Percentiles rank a stretch among this genome's conserved stretches.
These are phyloP conservation scores for Pythium phragmiticola DNA, from an alignment of 352 stramenopile species.

Conservation along the genomic window DNA sequence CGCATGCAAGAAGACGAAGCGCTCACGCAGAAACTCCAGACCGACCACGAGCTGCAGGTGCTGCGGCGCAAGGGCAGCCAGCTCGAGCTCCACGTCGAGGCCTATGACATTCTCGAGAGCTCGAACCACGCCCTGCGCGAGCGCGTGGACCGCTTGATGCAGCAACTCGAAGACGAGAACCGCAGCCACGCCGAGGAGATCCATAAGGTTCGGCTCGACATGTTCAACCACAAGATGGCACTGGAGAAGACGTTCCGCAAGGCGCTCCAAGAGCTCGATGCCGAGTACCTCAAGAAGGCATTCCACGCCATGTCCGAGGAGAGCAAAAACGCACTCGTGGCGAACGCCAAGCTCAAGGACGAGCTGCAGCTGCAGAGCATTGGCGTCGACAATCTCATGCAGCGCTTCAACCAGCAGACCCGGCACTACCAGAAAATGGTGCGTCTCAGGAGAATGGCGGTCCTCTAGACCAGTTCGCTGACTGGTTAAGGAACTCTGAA, in stretches of 20 bases:
- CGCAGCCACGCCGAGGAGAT: constrained; percentile 69
- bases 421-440: constrained; percentile 71
- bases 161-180: constrained; percentile 64
- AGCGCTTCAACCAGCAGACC: constrained; percentile 64
- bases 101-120: constrained; percentile 62
- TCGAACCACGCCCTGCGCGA: constrained; percentile 53
- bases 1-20: constrained; percentile 63
- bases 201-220: constrained; percentile 73
- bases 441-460: neutral
- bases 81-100: constrained; percentile 69
- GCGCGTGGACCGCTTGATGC: constrained; percentile 60
- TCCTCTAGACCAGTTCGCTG: neutral
- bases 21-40: constrained; percentile 51
- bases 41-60: constrained; percentile 62
- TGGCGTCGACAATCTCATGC: constrained; percentile 79
- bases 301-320: constrained; percentile 83
- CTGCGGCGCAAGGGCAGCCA: constrained; percentile 52
- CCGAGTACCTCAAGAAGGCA: constrained; percentile 77
- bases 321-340: constrained; percentile 81
- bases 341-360: constrained; percentile 81
- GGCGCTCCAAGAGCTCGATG: constrained; percentile 69
- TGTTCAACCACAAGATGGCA: constrained; percentile 87
- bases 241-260: constrained; percentile 83
- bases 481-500: neutral
- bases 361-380: constrained; percentile 78